phyloP scores from a whole-genome alignment of 345 rosid genomes.

The Passiflora organensis region DNA sequence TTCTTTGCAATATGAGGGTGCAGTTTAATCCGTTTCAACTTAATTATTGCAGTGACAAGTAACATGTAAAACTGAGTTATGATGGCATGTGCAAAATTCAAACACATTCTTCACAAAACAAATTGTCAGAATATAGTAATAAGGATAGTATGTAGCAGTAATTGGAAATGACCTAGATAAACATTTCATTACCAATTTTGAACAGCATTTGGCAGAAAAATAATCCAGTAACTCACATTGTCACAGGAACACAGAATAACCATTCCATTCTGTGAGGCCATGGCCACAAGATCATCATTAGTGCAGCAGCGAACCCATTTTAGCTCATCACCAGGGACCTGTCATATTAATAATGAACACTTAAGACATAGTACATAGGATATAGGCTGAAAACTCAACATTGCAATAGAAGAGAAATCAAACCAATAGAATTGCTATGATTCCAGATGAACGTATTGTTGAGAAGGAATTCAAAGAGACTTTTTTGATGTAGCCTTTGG shows the following conservation, averaged over 20 bases:
- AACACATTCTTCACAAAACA: no score
- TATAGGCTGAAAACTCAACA: conserved; percentile 1
- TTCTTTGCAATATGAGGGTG: neutral
- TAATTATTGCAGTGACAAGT: no score
- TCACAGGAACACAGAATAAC: conserved; percentile 78
- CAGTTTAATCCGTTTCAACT: no score
- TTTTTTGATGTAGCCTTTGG: conserved; percentile 94
- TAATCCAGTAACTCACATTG: conserved; percentile 41
- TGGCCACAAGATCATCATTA: conserved; percentile 83
- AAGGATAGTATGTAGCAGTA: neutral
- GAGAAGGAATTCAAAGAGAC: conserved; percentile 77
- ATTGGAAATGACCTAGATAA: neutral
- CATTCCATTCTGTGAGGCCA: conserved; percentile 97
- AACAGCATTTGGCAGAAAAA: neutral
- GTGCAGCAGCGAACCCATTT: conserved; percentile 91
- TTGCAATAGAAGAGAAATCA: conserved; percentile 23
- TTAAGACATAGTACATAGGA: neutral
- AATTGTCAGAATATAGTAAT: no score
- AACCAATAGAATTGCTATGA: conserved; percentile 94
- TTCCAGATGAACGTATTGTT: conserved; percentile 90
- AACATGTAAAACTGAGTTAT: no score
- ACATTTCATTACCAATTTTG: neutral
- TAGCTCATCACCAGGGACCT: conserved; percentile 93
- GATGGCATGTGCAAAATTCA: no score
- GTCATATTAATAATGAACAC: conserved; percentile 15